Percentiles rank a stretch among this genome's conserved stretches.
Conservation (phyloP, 2,329 filamentous ascomycete species). For the Paradendryphiella salina region DNA sequence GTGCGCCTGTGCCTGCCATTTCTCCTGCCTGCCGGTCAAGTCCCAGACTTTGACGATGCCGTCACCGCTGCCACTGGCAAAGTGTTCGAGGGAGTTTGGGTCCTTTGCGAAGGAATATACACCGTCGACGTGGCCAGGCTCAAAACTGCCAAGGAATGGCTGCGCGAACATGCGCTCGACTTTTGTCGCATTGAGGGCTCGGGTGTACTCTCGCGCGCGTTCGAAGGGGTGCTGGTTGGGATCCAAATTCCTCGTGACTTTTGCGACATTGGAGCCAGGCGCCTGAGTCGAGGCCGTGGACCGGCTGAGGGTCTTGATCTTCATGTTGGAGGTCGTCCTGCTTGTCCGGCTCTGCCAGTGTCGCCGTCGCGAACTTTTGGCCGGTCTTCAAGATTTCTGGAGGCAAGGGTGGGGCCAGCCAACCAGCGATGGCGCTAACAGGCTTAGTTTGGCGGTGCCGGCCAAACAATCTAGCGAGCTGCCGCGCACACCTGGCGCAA, state of each 20-base stretch:
- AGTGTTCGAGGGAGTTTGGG: conserved; percentile 52
- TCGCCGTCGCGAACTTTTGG: conserved; percentile 26
- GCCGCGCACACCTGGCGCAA: conserved; percentile 31
- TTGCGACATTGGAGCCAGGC: conserved; percentile 66
- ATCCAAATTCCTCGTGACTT: conserved; percentile 73
- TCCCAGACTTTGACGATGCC: conserved; percentile 95
- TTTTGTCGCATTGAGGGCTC: conserved; percentile 82
- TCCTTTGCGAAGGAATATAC: conserved; percentile 56
- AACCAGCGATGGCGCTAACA: conserved; percentile 23
- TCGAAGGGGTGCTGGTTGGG: conserved; percentile 89
- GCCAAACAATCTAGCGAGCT: conserved; percentile 27
- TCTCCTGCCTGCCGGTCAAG: conserved; percentile 70
- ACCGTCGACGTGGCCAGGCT: conserved; percentile 89
- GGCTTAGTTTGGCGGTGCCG: conserved; percentile 18
- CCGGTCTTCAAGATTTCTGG: conserved; percentile 19
- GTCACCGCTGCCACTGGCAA: conserved; percentile 61
- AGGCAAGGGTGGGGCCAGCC: conserved; percentile 19
- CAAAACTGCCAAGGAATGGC: conserved; percentile 84
- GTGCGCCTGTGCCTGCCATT: conserved; percentile 80
- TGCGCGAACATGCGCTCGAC: conserved; percentile 88
- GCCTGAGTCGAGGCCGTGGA: conserved; percentile 67
- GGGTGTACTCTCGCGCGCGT: conserved; percentile 80
- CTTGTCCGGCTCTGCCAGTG: conserved; percentile 4
- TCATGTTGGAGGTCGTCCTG: conserved; percentile 38
- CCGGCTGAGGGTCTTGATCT: conserved; percentile 65